Conservation (phyloP, 805 yeast genomes). For the Yarrowia sp. region DNA sequence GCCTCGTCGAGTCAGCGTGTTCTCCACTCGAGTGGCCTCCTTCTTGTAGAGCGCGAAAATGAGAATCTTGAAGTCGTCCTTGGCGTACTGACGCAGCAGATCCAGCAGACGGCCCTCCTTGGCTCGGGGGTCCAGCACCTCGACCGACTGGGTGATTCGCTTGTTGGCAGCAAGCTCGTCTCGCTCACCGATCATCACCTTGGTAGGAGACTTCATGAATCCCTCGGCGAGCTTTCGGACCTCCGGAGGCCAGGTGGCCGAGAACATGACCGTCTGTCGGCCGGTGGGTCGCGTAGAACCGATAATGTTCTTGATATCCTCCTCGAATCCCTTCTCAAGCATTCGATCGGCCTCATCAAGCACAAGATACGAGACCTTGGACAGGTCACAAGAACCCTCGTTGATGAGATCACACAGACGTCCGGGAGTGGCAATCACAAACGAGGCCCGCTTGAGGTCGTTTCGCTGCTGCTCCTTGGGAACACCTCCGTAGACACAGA, state of each 20-base stretch:
- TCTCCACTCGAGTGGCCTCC: slow-evolving; percentile 92
- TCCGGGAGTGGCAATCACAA: slow-evolving; percentile 98
- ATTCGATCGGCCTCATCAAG: slow-evolving; percentile 98
- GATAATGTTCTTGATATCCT: slow-evolving; percentile 87
- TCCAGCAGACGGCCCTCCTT: slow-evolving; percentile 81
- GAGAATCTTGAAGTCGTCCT: slow-evolving; percentile 78
- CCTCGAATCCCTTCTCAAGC: slow-evolving; percentile 98
- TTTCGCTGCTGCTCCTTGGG: slow-evolving; percentile 90
- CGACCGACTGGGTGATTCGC: slow-evolving; percentile 91
- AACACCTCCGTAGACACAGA: slow-evolving; percentile 96
- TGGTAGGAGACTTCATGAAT: slow-evolving; percentile 85
- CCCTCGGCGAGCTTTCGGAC: slow-evolving; percentile 89
- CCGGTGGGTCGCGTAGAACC: slow-evolving; percentile 58
- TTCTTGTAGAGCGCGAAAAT: slow-evolving; percentile 95
- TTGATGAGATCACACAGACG: slow-evolving; percentile 87
- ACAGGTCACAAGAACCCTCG: slow-evolving; percentile 80
- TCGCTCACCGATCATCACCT: slow-evolving; percentile 90
- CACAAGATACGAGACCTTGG: slow-evolving; percentile 75
- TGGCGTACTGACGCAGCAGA: slow-evolving; percentile 69
- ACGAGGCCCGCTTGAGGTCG: slow-evolving; percentile 63
- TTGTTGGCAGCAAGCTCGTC: slow-evolving; percentile 95
- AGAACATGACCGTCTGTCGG: slow-evolving; percentile 96
- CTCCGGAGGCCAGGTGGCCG: slow-evolving; percentile 99
- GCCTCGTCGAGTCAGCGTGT: slow-evolving; percentile 72
- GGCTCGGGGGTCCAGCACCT: slow-evolving; percentile 81